These are phyloP conservation scores for Wickerhamomyces alni DNA, from an alignment of 805 yeast species.

Conservation along the genomic window DNA sequence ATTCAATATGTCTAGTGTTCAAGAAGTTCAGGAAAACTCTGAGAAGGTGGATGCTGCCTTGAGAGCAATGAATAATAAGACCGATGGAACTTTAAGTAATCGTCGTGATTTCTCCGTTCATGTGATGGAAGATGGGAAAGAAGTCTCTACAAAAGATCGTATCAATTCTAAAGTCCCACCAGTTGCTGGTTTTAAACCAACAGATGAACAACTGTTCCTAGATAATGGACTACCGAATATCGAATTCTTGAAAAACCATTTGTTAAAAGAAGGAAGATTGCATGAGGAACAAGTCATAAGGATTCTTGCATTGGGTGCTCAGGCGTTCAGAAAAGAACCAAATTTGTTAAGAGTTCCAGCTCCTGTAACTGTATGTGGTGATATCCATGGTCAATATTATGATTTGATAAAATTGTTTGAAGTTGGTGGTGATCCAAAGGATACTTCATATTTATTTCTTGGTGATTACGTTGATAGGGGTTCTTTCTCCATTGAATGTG, in stretches of 20 bases:
- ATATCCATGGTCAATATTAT: conserved; percentile 92
- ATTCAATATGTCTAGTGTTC: too few relatives aligned
- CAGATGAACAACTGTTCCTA: conserved; percentile 61
- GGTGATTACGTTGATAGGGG: conserved; percentile 98
- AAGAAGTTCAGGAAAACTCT: conserved; percentile 35
- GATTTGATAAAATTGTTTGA: conserved; percentile 88
- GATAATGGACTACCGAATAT: conserved; percentile 65
- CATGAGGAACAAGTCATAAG: conserved; percentile 61
- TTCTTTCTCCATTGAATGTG: conserved; percentile 77
- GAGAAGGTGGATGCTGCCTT: conserved; percentile 62
- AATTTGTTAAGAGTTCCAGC: conserved; percentile 78
- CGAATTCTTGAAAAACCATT: conserved; percentile 66
- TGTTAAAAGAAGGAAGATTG: conserved; percentile 75
- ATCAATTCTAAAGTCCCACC: conserved; percentile 50
- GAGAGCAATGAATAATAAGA: conserved; percentile 48
- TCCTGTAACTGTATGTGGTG: conserved; percentile 95
- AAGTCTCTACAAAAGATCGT: conserved; percentile 43
- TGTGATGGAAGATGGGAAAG: conserved; percentile 45
- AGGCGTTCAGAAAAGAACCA: conserved; percentile 62
- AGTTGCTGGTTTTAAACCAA: conserved; percentile 60
- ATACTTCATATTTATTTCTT: conserved; percentile 73
- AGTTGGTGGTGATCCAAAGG: conserved; percentile 83
- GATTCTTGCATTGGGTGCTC: conserved; percentile 63
- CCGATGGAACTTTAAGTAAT: conserved; percentile 7
- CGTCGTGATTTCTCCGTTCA: conserved; percentile 32